Evolutionary conservation across 1,284 basidiomycete species (phyloP).

Genomic region (Rhizoctonia solani): DNA sequence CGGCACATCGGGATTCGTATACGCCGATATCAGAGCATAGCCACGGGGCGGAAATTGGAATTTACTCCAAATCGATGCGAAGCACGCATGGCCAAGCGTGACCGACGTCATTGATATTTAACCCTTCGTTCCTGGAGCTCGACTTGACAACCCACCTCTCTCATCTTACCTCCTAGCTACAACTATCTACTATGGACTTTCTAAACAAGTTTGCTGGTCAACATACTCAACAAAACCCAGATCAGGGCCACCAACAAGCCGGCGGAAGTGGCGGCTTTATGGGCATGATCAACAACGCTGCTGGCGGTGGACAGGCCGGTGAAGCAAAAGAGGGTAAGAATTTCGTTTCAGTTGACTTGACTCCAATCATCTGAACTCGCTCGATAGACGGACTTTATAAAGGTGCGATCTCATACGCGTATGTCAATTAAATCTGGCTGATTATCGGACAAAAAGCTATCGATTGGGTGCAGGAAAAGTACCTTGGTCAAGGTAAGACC

Average conservation of each 20-base stretch:
- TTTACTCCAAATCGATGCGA: too few relatives aligned
- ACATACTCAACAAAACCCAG: background rate
- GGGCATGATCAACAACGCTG: constrained; percentile 36
- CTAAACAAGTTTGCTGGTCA: background rate
- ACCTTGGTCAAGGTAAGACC: constrained; percentile 30
- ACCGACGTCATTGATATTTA: too few relatives aligned
- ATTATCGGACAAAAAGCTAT: constrained; percentile 16
- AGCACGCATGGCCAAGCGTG: too few relatives aligned
- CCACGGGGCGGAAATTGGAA: too few relatives aligned
- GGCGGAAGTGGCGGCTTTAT: constrained; percentile 26
- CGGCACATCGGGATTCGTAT: too few relatives aligned
- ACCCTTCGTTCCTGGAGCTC: too few relatives aligned
- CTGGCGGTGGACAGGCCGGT: constrained; percentile 37
- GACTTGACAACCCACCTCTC: too few relatives aligned
- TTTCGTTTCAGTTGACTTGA: background rate
- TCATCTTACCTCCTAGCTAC: background rate
- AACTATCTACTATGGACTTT: constrained; percentile 7
- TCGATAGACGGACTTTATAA: constrained; percentile 32
- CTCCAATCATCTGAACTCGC: constrained; percentile 5
- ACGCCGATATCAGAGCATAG: too few relatives aligned
- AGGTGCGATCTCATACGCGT: constrained; percentile 13
- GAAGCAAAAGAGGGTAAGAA: constrained; percentile 39
- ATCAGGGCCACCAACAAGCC: background rate
- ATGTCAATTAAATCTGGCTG: background rate
- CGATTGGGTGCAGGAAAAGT: constrained; percentile 37